Percentiles rank a stretch among this genome's conserved stretches.
phyloP scores from a whole-genome alignment of 768 basidiomycete species.

The Hypholoma sublateritium region DNA sequence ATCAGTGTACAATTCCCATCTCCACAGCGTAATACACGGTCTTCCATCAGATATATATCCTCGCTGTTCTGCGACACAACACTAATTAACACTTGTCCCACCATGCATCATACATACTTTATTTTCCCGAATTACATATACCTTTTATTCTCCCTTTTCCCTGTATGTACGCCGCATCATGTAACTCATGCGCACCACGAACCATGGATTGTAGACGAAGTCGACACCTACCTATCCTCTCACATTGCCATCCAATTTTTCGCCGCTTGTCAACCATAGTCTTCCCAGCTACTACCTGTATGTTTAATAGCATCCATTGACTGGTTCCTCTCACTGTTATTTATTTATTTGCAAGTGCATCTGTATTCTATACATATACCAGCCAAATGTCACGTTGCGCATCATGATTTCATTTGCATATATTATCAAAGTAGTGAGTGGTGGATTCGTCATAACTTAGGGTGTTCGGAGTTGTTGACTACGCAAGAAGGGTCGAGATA shows the following conservation, averaged over 20 bases:
- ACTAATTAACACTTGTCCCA: not conserved
- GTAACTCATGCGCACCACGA: not conserved
- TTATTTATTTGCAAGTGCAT: too few species aligned
- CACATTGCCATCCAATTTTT: not conserved
- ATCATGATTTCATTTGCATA: too few species aligned
- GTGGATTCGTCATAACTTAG: too few species aligned
- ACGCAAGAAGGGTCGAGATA: too few species aligned
- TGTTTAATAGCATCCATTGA: not conserved
- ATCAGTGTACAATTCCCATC: too few species aligned
- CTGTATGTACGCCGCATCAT: slow-evolving; percentile 3
- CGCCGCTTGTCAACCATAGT: not conserved
- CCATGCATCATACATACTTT: not conserved
- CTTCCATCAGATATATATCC: not conserved
- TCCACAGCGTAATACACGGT: too few species aligned
- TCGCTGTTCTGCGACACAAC: not conserved
- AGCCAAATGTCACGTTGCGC: too few species aligned
- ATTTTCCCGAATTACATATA: slow-evolving; percentile 2
- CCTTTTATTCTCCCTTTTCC: slow-evolving; percentile 4
- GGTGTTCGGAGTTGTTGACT: too few species aligned
- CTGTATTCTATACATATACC: too few species aligned
- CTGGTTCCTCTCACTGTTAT: too few species aligned
- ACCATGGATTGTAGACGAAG: slow-evolving; percentile 4
- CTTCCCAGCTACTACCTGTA: not conserved
- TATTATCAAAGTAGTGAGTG: too few species aligned
- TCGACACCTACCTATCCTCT: not conserved